Base-by-base conservation (phyloP, 1,284 basidiomycete genomes). In the Veloporphyrellus conicus region DNA sequence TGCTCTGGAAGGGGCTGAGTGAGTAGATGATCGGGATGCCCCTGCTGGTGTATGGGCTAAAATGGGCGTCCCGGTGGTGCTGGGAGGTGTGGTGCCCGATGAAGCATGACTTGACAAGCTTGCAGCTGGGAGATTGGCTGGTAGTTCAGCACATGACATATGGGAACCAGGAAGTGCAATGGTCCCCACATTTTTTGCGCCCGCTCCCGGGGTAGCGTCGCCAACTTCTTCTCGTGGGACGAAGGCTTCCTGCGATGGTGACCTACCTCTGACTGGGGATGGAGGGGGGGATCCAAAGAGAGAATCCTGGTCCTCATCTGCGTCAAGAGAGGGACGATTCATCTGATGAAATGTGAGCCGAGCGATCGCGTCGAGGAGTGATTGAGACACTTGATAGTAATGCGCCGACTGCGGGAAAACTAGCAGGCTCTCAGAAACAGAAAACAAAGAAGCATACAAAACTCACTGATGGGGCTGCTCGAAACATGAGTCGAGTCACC, bases 81-180 rank as follows among this genome's bases (percentile, higher is more conserved):
- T 27, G 9, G 23, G 29, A 1, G 43, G 36, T 16, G 31, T 16
- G 9, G 28, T 15, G 34, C 38, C 35, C 41, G 28, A 40, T 5
- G 28, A 43, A 33, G 32, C 42, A 41, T 39, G 45, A 29, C 44
- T 58, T 54, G 55, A 58, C 55, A 54, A 52, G 42, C 57, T 62
- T 55, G 58, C 53, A 72, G 79, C 84, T 87, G 84, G 70, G 78
- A 79, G 79, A 73, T 77, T 71, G 71, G 81, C 75, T 71, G 83
- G 75, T 73, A 81, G 76, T 88, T 89, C 83, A 89, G 84, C 84
- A 84, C 73, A 73, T 69, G 74, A 74, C 63, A 66, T 66, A 74
- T 86, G 87, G 85, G 84, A 86, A 81, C 86, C 86, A 87, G 85
- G 84, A 87, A 87, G 87, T 89, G 87, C 87, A 89, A 88, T 88